Percentiles rank a stretch among this genome's conserved stretches.
Evolutionary conservation across 352 stramenopile species (phyloP).

Genomic region (Globisporangium radiosum): DNA sequence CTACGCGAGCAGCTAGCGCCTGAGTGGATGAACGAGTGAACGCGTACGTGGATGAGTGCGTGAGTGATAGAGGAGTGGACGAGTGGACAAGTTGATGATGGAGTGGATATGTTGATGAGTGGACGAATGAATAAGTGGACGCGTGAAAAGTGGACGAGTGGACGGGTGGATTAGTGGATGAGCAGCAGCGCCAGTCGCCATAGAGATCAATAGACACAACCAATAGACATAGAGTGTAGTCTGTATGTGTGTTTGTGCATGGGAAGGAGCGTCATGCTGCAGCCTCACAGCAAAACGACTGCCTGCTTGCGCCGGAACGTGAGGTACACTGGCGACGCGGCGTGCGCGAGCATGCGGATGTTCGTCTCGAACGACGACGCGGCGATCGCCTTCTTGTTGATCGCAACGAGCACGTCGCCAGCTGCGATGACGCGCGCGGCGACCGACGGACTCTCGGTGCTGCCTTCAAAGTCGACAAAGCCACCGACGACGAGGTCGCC

Average conservation of each 20-base stretch:
- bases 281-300: slow-evolving; percentile 52
- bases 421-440: slow-evolving; percentile 72
- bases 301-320: slow-evolving; percentile 65
- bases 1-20: slow-evolving; percentile 8
- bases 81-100: too few species aligned
- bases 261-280: background rate
- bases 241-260: background rate
- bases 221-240: background rate
- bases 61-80: too few species aligned
- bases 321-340: slow-evolving; percentile 77
- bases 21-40: too few species aligned
- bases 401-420: slow-evolving; percentile 71
- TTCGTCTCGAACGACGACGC: slow-evolving; percentile 83
- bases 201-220: too few species aligned
- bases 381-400: slow-evolving; percentile 86
- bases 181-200: too few species aligned
- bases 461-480: slow-evolving; percentile 81
- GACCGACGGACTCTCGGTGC: slow-evolving; percentile 71
- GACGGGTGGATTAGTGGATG: too few species aligned
- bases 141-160: too few species aligned
- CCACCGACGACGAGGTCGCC: slow-evolving; percentile 70
- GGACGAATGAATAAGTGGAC: too few species aligned
- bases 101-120: background rate
- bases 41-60: too few species aligned
- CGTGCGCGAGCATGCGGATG: slow-evolving; percentile 74